Percentiles rank a stretch among this genome's conserved stretches.
Conservation (phyloP, 371 early-diverging fungal genomes). For the Actinomortierella ambigua region DNA sequence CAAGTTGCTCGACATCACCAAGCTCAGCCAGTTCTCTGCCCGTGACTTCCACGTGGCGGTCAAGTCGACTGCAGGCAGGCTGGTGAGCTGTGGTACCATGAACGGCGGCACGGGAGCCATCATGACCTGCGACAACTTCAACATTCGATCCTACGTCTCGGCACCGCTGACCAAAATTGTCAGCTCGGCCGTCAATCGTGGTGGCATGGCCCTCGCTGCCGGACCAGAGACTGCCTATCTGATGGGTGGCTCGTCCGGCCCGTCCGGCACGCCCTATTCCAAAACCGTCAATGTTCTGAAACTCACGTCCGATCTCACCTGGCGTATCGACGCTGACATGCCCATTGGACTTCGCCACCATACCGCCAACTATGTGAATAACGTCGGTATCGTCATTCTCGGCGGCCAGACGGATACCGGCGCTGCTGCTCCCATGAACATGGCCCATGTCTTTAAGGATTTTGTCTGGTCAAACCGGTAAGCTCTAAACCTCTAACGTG, state of each 20-base stretch:
- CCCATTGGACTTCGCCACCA: slow-evolving; percentile 7
- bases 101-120: background rate
- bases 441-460: background rate
- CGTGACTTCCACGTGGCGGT: slow-evolving; percentile 15
- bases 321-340: slow-evolving; percentile 9
- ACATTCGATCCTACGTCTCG: slow-evolving; percentile 14
- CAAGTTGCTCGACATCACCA: slow-evolving; percentile 12
- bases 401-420: slow-evolving; percentile 16
- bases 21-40: slow-evolving; percentile 11
- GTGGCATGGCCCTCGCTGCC: slow-evolving; percentile 24
- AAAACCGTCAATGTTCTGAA: too few species aligned
- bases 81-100: slow-evolving; percentile 27
- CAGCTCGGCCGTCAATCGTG: background rate
- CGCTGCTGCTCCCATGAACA: background rate
- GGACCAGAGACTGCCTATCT: slow-evolving; percentile 6
- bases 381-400: slow-evolving; percentile 15
- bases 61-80: background rate
- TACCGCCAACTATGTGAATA: slow-evolving; percentile 23
- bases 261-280: too few species aligned
- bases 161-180: background rate
- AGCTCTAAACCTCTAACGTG: too few species aligned
- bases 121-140: slow-evolving; percentile 24
- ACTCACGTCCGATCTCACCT: background rate
- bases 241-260: slow-evolving; percentile 15
- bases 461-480: slow-evolving; percentile 10